Evolutionary conservation across 495 filamentous ascomycete genomes (phyloP), one percentile per base, ranked within the genome.

Genomic region (Penicillium lagena): DNA sequence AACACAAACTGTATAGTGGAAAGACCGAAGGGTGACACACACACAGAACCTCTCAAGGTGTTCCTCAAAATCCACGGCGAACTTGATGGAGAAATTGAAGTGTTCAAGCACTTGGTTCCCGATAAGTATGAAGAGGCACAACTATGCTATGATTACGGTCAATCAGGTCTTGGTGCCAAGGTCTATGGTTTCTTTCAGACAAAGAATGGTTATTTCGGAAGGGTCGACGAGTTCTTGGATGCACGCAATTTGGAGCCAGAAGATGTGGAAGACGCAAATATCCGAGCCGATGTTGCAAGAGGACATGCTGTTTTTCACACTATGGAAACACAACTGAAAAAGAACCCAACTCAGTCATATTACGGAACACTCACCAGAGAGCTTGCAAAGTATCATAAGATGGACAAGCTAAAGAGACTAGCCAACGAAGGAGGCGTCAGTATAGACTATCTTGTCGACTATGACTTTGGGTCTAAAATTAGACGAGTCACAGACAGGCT

Each of bases 171-270:
- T 2, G 55, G 60, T 37, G 51, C 52, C 34, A 50, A 63, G 35
- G 43, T 59, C n/a, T 59, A 56, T 42, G 60, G 58, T 2, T 54
- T 56, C 15, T 63, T 61, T 37, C 29, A 52, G 38, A 59, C 60
- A 31, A 44, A 50, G 35, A 58, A 63, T 51, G 60, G 58, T 12
- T 52, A 49, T 7, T 37, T 56, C 2, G 58, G 60, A 30, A 50
- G 60, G 29, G 27, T 59, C 37, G 60, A 63, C 12, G 58, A 63
- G 49, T 63, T 56, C 42, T 32, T 61, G 32, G 51, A 61, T 38
- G 58, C 55, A 39, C 55, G 60, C 6, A 56, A 50, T 30, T 30
- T 61, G 49, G 39, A 56, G 35, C 47, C 52, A 5, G 60, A 61
- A 38, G 53, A 66, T 59, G 46, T 56, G 42, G 52, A 66, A 35